Percentiles rank a stretch among this genome's conserved stretches.
Conservation (phyloP, 768 basidiomycete genomes). For the Collybia sp. region DNA sequence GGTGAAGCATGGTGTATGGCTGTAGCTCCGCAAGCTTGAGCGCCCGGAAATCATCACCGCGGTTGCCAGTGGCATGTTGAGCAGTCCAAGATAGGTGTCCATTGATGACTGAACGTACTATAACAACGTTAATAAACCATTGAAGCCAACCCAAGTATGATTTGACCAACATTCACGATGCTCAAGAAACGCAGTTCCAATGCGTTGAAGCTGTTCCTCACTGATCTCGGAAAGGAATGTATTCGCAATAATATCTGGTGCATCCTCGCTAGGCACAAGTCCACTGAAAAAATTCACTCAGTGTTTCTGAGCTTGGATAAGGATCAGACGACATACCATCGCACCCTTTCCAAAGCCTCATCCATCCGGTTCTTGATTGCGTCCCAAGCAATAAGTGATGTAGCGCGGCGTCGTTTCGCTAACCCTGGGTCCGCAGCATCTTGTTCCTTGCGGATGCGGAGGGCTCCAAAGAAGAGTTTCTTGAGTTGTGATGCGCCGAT, state of each 20-base stretch:
- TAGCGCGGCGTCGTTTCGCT: conserved; percentile 10
- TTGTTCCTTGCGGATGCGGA: conserved; percentile 23
- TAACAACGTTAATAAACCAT: not conserved
- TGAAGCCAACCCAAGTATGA: not conserved
- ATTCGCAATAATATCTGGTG: conserved; percentile 24
- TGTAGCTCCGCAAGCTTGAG: conserved; percentile 20
- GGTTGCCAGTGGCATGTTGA: conserved; percentile 23
- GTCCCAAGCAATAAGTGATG: conserved; percentile 19
- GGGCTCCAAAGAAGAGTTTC: conserved; percentile 22
- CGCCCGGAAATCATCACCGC: conserved; percentile 23
- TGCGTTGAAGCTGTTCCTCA: conserved; percentile 15
- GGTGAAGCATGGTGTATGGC: conserved; percentile 18
- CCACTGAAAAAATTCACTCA: conserved; percentile 7
- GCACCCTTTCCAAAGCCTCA: conserved; percentile 15
- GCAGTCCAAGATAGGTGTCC: conserved; percentile 23
- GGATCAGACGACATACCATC: not conserved
- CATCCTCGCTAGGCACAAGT: conserved; percentile 21
- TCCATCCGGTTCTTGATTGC: conserved; percentile 20
- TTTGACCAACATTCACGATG: conserved; percentile 20
- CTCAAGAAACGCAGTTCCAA: conserved; percentile 18
- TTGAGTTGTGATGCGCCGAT: conserved; percentile 26
- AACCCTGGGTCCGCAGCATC: conserved; percentile 17
- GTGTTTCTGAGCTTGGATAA: not conserved
- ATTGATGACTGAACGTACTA: conserved; percentile 15
- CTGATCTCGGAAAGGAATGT: conserved; percentile 23